A percentile compares a stretch with the other conserved stretches of the same genome.
Conservation (phyloP, 352 stramenopile genomes). For the Phytopythium litorale region DNA sequence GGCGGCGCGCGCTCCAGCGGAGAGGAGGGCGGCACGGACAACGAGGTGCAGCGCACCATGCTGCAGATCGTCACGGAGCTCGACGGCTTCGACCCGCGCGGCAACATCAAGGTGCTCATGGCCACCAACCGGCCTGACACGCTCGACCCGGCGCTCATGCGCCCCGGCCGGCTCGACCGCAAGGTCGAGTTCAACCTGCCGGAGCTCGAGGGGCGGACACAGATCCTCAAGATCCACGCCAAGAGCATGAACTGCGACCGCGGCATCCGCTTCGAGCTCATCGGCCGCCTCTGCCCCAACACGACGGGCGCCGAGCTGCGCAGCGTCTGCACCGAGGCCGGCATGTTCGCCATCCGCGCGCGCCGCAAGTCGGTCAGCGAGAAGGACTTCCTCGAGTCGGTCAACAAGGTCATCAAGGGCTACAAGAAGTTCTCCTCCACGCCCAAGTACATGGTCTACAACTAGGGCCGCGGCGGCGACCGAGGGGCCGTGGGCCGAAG, state of each 20-base stretch:
- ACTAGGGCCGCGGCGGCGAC: conserved; percentile 50
- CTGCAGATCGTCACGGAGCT: conserved; percentile 99
- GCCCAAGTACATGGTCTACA: conserved; percentile 99
- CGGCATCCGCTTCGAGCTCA: conserved; percentile 98
- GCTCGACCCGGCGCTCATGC: conserved; percentile 94
- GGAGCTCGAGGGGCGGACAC: conserved; percentile 96
- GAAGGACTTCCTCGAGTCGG: conserved; percentile 99
- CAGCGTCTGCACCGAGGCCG: conserved; percentile 98
- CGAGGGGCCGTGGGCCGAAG: too few species aligned
- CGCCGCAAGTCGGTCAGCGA: conserved; percentile 98
- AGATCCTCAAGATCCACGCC: conserved; percentile 99
- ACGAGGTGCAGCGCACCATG: conserved; percentile 99
- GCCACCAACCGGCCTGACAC: conserved; percentile 98
- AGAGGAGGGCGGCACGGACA: conserved; percentile 95
- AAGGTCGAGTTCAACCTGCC: conserved; percentile 99
- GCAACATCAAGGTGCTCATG: conserved; percentile 99
- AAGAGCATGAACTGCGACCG: conserved; percentile 99
- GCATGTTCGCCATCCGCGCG: conserved; percentile 98
- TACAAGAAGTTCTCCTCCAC: conserved; percentile 99
- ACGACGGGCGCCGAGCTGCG: conserved; percentile 98
- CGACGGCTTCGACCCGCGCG: conserved; percentile 98
- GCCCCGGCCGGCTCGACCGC: conserved; percentile 96
- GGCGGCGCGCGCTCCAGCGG: conserved; percentile 87
- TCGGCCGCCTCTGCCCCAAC: conserved; percentile 97
- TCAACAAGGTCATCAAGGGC: conserved; percentile 99